Evolutionary conservation across 768 basidiomycete genomes (phyloP).

Genomic region (Zangia roseola): DNA sequence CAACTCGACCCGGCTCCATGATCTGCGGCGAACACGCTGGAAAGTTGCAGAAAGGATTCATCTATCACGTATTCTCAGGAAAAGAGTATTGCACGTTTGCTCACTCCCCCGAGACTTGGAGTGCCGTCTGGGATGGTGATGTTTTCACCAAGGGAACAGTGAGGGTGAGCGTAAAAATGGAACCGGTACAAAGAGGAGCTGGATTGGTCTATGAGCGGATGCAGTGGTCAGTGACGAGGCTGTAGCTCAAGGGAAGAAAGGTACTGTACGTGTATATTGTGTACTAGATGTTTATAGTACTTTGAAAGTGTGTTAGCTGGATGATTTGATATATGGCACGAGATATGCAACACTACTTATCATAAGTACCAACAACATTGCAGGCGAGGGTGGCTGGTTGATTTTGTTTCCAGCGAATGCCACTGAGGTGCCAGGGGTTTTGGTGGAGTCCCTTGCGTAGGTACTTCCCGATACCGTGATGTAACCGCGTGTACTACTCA

Average conservation of each 20-base stretch:
- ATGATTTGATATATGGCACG: too few relatives aligned
- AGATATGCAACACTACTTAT: too few relatives aligned
- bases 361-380: too few relatives aligned
- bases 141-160: conserved; percentile 28
- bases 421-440: too few relatives aligned
- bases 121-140: conserved; percentile 38
- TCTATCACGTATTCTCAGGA: not conserved
- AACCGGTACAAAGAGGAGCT: not conserved
- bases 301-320: too few relatives aligned
- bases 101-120: conserved; percentile 37
- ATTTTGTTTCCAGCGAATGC: too few relatives aligned
- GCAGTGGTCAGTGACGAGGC: conserved; percentile 28
- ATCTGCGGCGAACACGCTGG: conserved; percentile 31
- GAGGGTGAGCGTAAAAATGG: not conserved
- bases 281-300: too few relatives aligned
- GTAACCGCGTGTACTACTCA: too few relatives aligned
- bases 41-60: not conserved
- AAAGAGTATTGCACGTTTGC: conserved; percentile 20
- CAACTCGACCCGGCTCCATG: conserved; percentile 29
- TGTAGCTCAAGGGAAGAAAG: conserved; percentile 5
- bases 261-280: too few relatives aligned
- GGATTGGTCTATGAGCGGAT: conserved; percentile 3
- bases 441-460: too few relatives aligned
- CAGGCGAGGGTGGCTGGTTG: too few relatives aligned
- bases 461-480: too few relatives aligned